Percentiles rank a stretch among this genome's conserved stretches.
Conservation (phyloP, 176 grass and related monocot species). For the Stipa capillata region DNA sequence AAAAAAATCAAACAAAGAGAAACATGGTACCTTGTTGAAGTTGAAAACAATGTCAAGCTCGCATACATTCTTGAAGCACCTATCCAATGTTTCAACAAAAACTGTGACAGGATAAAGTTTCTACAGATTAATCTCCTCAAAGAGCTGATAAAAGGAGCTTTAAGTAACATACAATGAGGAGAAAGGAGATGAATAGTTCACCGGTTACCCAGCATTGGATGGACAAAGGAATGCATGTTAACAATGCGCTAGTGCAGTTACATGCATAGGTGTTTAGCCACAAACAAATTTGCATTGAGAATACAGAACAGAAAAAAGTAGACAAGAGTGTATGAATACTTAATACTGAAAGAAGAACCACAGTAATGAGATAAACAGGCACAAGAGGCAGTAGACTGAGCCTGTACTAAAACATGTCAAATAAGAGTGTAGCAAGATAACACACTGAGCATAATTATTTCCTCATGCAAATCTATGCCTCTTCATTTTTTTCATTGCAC, state of each 20-base stretch:
- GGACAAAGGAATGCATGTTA: neutral
- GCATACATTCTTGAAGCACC: slow-evolving; percentile 98
- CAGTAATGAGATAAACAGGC: neutral
- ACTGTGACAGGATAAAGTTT: slow-evolving; percentile 44
- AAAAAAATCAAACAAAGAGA: slow-evolving; percentile 4
- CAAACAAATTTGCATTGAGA: neutral
- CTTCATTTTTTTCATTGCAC: neutral
- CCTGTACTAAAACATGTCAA: neutral
- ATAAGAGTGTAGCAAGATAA: neutral
- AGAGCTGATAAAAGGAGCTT: neutral
- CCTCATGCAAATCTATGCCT: neutral
- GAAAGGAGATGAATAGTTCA: neutral
- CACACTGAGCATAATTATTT: neutral
- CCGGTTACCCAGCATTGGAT: neutral
- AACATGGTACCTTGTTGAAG: slow-evolving; percentile 82
- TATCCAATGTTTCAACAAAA: slow-evolving; percentile 89
- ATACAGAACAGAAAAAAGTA: neutral
- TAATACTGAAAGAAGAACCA: neutral
- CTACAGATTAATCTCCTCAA: slow-evolving; percentile 5
- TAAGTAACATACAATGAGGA: neutral
- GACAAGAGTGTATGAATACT: neutral
- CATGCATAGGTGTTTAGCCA: neutral
- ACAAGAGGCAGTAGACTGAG: neutral
- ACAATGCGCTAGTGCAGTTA: neutral
- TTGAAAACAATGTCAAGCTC: slow-evolving; percentile 94